These are phyloP conservation scores for Saprolegnia parasitica DNA, from an alignment of 352 stramenopile species.

Conservation along the genomic window DNA sequence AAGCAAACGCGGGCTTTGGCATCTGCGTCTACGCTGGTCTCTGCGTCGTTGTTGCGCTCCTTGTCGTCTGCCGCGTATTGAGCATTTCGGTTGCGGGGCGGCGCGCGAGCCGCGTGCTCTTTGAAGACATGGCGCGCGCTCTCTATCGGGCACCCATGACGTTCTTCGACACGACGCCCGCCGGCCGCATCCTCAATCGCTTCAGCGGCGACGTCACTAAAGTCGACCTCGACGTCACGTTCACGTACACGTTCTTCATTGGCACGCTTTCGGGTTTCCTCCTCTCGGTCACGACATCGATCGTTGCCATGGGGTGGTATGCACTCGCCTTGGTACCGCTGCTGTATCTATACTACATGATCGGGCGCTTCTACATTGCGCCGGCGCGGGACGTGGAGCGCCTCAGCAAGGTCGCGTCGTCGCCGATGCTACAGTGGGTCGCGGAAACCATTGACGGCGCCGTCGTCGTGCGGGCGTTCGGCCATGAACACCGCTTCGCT, in stretches of 20 bases:
- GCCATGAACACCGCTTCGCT: constrained; percentile 25
- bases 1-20: constrained; percentile 30
- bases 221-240: constrained; percentile 85
- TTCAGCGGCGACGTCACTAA: constrained; percentile 91
- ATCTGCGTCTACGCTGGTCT: constrained; percentile 58
- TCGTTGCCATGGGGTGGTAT: constrained; percentile 70
- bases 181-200: constrained; percentile 86
- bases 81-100: constrained; percentile 57
- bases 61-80: constrained; percentile 58
- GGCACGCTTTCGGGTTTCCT: too few relatives aligned
- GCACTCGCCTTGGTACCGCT: too few relatives aligned
- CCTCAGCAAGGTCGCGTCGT: constrained; percentile 42
- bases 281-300: constrained; percentile 76
- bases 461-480: constrained; percentile 48
- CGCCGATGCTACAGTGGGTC: constrained; percentile 47
- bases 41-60: constrained; percentile 41
- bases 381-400: constrained; percentile 51
- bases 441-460: constrained; percentile 52
- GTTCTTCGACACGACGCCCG: constrained; percentile 93
- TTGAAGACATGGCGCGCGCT: constrained; percentile 86
- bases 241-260: constrained; percentile 58
- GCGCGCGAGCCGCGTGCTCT: constrained; percentile 56
- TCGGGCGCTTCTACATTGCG: constrained; percentile 41
- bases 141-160: constrained; percentile 79
- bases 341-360: constrained; percentile 66